Conservation (phyloP, 495 filamentous ascomycete species). For the Aspergillus biplanus region DNA sequence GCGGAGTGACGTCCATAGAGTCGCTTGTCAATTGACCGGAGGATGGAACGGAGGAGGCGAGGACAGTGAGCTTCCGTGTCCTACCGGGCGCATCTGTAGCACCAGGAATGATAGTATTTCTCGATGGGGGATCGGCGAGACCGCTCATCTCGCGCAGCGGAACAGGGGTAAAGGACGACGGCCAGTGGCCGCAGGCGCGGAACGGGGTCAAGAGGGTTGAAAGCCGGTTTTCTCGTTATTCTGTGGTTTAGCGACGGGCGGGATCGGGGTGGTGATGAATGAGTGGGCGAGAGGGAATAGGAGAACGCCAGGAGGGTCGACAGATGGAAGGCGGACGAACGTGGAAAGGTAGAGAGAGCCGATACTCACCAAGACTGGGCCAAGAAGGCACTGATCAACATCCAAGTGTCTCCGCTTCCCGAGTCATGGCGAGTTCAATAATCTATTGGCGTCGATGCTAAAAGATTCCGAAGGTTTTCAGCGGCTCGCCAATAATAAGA, state of each 20-base stretch:
- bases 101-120: slow-evolving; percentile 41
- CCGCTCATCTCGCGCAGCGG: slow-evolving; percentile 46
- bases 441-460: slow-evolving; percentile 18
- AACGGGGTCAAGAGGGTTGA: slow-evolving; percentile 14
- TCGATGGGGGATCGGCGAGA: slow-evolving; percentile 47
- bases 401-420: slow-evolving; percentile 34
- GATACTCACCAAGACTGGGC: slow-evolving; percentile 30
- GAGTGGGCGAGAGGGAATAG: slow-evolving; percentile 5
- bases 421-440: slow-evolving; percentile 35
- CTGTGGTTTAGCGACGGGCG: slow-evolving; percentile 1
- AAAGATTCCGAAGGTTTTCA: slow-evolving; percentile 20
- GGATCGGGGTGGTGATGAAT: slow-evolving; percentile 2
- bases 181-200: slow-evolving; percentile 28
- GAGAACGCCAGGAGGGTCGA: slow-evolving; percentile 19
- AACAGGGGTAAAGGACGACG: slow-evolving; percentile 24
- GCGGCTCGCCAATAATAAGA: slow-evolving; percentile 13
- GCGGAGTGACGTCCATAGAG: slow-evolving; percentile 56
- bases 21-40: slow-evolving; percentile 43
- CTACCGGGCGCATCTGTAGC: slow-evolving; percentile 42
- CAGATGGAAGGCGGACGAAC: slow-evolving; percentile 35
- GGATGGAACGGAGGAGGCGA: slow-evolving; percentile 43
- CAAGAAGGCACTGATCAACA: slow-evolving; percentile 44
- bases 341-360: slow-evolving; percentile 31
- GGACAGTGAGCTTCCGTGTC: slow-evolving; percentile 51
- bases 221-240: neutral